Base-by-base conservation (phyloP, 129 eudicot genomes). In the Artemisia annua region DNA sequence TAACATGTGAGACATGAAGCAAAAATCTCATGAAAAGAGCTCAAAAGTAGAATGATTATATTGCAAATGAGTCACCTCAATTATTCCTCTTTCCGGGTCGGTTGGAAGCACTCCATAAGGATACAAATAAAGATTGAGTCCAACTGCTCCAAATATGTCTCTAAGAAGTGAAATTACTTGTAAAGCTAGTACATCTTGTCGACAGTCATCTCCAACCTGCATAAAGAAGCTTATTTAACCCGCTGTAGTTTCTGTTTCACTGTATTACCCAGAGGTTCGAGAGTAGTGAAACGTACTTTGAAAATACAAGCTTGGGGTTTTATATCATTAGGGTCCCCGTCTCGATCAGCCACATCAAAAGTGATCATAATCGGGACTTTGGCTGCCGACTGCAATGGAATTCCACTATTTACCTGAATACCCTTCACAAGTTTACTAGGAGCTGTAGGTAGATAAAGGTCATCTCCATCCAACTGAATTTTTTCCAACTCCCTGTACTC, bases 311-410 rank as follows among this genome's bases (percentile, higher is more conserved):
- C 99, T 86, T 94, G 99, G 58, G 99, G 97, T 76, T 78, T 90
- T 51, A 94, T 71, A 73, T 83, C 88, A 17, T 84, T 86, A 11
- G 49, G 88, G 72, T 94, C 91, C 13, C 99, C 96, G 26, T 86
- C 91, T 66, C 80, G 75, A 74, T 94, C 97, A 70, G 72, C 97
- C 80, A 94, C 99, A 75, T 94, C 84, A 78, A 94, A 94, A 46
- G 99, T 94, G 83, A 94, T 94, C 99, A 94, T 94, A 69, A 94
- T 94, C 28, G 99, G 99, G 83, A 94, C 99, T 80, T 94, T 94
- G 62, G 99, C 99, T 15, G 99, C 99, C 58, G 99, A 94, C 73
- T 94, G 99, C 75, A 94, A 85, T 22, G 99, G 96, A 60, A 94
- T 90, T 67, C 99, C 99, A 88, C 97, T 94, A 69, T 94, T 87